Percentiles rank a stretch among this genome's conserved stretches.
Conservation (phyloP, 345 rosid species). For the Camelina sativa region DNA sequence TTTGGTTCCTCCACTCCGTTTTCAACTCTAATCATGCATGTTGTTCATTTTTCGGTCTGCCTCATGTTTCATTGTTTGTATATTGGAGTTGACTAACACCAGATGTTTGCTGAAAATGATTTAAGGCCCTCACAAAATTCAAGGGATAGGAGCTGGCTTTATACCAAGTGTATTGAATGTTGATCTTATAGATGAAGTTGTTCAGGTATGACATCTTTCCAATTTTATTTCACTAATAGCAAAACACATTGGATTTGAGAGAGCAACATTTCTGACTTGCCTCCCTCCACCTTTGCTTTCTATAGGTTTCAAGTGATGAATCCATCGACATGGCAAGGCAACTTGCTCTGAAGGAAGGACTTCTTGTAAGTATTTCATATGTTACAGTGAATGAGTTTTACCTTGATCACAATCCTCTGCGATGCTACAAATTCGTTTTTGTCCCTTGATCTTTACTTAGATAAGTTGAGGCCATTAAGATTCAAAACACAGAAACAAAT, state of each 20-base stretch:
- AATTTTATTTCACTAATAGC: background rate
- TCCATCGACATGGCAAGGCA: slow-evolving; percentile 81
- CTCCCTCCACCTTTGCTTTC: background rate
- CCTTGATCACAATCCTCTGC: background rate
- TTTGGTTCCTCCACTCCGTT: background rate
- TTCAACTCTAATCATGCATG: background rate
- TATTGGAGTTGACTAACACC: slow-evolving; percentile 19
- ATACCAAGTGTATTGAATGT: slow-evolving; percentile 85
- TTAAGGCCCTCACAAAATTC: slow-evolving; percentile 93
- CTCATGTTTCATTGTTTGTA: background rate
- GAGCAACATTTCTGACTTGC: slow-evolving; percentile 4
- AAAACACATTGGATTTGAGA: background rate
- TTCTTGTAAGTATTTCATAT: slow-evolving; percentile 59
- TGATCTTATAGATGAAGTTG: slow-evolving; percentile 69
- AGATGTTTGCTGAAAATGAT: slow-evolving; percentile 27
- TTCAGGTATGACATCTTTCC: slow-evolving; percentile 62
- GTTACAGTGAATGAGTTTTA: background rate
- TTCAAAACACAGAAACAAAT: background rate
- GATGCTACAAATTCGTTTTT: background rate
- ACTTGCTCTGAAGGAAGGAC: slow-evolving; percentile 84
- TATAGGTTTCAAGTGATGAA: slow-evolving; percentile 76
- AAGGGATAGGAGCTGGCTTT: slow-evolving; percentile 96
- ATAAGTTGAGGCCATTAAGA: background rate
- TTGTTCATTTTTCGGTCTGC: slow-evolving; percentile 2
- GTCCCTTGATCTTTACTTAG: background rate